phyloP scores from a whole-genome alignment of 352 stramenopile species.

The Globisporangium canariense region DNA sequence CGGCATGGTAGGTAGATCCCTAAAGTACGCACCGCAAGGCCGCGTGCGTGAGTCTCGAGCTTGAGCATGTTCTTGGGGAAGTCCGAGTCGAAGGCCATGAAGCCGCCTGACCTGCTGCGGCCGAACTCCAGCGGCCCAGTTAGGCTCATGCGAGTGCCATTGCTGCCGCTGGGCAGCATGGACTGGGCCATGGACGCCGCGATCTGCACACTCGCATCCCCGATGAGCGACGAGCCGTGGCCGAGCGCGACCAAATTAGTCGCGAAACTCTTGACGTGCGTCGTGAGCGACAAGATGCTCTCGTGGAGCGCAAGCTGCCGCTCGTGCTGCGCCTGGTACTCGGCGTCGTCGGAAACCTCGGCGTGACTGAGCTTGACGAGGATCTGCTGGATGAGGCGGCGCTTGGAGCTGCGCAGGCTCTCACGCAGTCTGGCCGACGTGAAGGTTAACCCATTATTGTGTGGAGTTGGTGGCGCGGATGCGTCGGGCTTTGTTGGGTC shows the following conservation, averaged over 20 bases:
- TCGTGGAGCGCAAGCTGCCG: slow-evolving; percentile 32
- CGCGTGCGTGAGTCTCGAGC: slow-evolving; percentile 12
- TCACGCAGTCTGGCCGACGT: slow-evolving; percentile 22
- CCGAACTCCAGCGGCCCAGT: slow-evolving; percentile 3
- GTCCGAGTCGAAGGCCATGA: slow-evolving; percentile 19
- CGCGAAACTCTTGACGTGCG: slow-evolving; percentile 40
- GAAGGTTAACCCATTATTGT: background rate
- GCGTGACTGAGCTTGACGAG: slow-evolving; percentile 41
- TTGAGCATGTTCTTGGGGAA: slow-evolving; percentile 22
- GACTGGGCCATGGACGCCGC: slow-evolving; percentile 15
- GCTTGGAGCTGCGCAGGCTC: slow-evolving; percentile 38
- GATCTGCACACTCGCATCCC: slow-evolving; percentile 22
- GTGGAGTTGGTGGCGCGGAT: background rate
- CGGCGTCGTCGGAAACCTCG: slow-evolving; percentile 33
- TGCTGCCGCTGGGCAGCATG: background rate
- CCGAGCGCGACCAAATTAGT: slow-evolving; percentile 37
- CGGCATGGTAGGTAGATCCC: background rate
- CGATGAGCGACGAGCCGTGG: slow-evolving; percentile 29
- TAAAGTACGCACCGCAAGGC: slow-evolving; percentile 11
- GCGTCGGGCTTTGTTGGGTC: background rate
- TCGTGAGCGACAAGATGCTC: slow-evolving; percentile 23
- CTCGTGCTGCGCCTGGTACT: slow-evolving; percentile 32
- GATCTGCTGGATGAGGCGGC: slow-evolving; percentile 42
- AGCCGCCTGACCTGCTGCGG: background rate
- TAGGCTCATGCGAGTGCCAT: background rate